Evolutionary conservation across 306 rosid genomes (phyloP).

Genomic region (Cucurbita pepo): DNA sequence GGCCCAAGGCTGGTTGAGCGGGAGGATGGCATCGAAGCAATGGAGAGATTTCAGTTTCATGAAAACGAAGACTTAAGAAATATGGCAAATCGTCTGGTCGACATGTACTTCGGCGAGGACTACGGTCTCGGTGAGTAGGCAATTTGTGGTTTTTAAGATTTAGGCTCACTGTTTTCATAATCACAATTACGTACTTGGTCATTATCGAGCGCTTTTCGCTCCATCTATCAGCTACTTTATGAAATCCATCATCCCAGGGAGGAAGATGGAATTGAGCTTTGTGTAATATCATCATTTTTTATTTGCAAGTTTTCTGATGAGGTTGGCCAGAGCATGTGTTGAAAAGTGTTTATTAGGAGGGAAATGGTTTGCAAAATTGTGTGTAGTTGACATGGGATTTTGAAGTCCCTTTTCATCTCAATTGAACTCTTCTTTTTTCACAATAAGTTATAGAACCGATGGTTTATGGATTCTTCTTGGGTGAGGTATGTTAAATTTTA

Average conservation of each 20-base stretch:
- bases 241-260: constrained; percentile 10
- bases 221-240: not conserved
- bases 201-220: not conserved
- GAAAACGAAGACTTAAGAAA: constrained; percentile 83
- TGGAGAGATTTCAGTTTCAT: constrained; percentile 95
- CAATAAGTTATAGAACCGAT: not conserved
- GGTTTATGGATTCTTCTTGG: not conserved
- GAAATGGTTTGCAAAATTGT: not conserved
- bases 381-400: not conserved
- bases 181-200: not conserved
- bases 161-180: not conserved
- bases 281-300: not conserved
- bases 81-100: constrained; percentile 79
- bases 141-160: not conserved
- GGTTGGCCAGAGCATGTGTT: not conserved
- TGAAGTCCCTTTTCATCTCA: not conserved
- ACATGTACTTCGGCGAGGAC: constrained; percentile 84
- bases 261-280: not conserved
- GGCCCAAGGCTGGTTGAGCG: constrained; percentile 84
- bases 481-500: not conserved
- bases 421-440: not conserved
- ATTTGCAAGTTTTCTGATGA: not conserved
- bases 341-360: not conserved
- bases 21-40: constrained; percentile 88
- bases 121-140: constrained; percentile 59